Percentiles rank a stretch among this genome's conserved stretches.
These are phyloP conservation scores for Blastobotrys parvus DNA, from an alignment of 805 yeast species.

Conservation along the genomic window DNA sequence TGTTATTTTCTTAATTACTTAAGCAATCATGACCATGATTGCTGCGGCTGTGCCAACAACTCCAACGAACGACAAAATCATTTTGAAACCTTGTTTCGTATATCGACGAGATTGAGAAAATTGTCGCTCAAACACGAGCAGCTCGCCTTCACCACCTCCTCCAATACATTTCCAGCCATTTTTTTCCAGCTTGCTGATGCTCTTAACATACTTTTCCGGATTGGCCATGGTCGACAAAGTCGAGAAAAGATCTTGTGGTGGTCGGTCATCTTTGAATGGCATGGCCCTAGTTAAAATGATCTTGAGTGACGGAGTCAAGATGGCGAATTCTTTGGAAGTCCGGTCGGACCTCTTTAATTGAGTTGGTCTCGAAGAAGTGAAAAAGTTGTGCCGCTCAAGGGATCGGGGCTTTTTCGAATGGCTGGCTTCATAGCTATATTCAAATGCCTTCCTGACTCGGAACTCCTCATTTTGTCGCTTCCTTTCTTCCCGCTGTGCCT, in stretches of 20 bases:
- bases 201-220: constrained; percentile 18
- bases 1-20: neutral
- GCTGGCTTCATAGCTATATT: constrained; percentile 37
- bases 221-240: constrained; percentile 15
- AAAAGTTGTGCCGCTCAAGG: constrained; percentile 33
- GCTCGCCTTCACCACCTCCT: constrained; percentile 33
- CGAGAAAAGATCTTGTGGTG: constrained; percentile 18
- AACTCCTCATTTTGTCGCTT: constrained; percentile 36
- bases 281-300: constrained; percentile 13
- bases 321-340: constrained; percentile 13
- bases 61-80: constrained; percentile 2
- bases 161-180: constrained; percentile 50
- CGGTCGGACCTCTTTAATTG: neutral
- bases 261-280: constrained; percentile 12
- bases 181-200: constrained; percentile 37
- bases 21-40: neutral
- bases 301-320: constrained; percentile 18
- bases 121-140: constrained; percentile 36
- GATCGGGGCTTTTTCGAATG: constrained; percentile 31
- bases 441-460: constrained; percentile 43
- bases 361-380: constrained; percentile 25
- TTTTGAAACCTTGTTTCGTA: constrained; percentile 7
- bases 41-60: neutral
- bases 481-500: constrained; percentile 36
- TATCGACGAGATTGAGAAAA: constrained; percentile 14